Evolutionary conservation across 2,329 filamentous ascomycete genomes (phyloP).

Genomic region (Colletotrichum lini): DNA sequence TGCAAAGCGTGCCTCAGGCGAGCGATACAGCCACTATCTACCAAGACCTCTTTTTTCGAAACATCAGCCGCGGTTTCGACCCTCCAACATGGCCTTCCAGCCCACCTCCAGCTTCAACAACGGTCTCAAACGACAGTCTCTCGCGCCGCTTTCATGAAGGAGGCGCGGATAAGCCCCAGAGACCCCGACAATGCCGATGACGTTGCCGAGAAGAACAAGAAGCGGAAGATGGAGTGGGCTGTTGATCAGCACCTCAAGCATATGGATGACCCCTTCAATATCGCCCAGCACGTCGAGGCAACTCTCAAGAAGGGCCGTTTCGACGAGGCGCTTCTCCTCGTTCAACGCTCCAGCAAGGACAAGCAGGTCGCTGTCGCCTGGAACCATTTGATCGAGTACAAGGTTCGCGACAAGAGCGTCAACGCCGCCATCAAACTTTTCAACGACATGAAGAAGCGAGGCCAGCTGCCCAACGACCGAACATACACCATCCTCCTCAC

Average conservation of each 20-base stretch:
- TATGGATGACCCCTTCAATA: slow-evolving; percentile 78
- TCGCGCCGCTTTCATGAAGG: slow-evolving; percentile 1
- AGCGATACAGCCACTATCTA: slow-evolving; percentile 4
- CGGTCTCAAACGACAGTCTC: neutral
- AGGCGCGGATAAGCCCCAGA: neutral
- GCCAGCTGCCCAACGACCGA: slow-evolving; percentile 81
- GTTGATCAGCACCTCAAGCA: slow-evolving; percentile 72
- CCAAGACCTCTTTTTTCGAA: neutral
- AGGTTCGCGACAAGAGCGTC: slow-evolving; percentile 72
- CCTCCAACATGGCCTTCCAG: slow-evolving; percentile 1
- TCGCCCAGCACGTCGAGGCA: slow-evolving; percentile 77
- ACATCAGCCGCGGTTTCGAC: neutral
- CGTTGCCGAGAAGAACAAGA: slow-evolving; percentile 44
- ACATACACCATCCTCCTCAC: slow-evolving; percentile 89
- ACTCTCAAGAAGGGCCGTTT: slow-evolving; percentile 72
- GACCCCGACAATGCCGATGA: slow-evolving; percentile 9
- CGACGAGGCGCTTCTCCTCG: slow-evolving; percentile 77
- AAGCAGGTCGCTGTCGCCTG: slow-evolving; percentile 82
- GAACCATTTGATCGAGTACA: slow-evolving; percentile 87
- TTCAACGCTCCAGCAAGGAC: slow-evolving; percentile 77
- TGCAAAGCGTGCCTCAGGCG: slow-evolving; percentile 22
- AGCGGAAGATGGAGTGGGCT: slow-evolving; percentile 52
- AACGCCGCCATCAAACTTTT: slow-evolving; percentile 82
- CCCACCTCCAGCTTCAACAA: slow-evolving; percentile 7
- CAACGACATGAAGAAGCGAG: slow-evolving; percentile 99